phyloP scores from a whole-genome alignment of 805 yeast genomes.

The Komagataella phaffii region DNA sequence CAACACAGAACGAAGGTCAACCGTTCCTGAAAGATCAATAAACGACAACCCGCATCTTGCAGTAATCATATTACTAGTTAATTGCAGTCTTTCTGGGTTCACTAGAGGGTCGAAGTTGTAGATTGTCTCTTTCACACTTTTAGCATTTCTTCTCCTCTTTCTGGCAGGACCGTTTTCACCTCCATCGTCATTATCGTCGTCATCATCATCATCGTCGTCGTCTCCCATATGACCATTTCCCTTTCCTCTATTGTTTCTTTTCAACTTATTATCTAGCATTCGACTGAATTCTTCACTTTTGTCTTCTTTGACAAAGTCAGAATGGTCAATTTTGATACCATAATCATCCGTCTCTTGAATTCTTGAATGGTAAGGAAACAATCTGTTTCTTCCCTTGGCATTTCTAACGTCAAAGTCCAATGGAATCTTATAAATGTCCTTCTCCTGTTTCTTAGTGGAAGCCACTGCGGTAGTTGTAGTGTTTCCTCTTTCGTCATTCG shows the following conservation, averaged over 20 bases:
- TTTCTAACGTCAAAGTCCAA: slow-evolving; percentile 43
- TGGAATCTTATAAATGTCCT: slow-evolving; percentile 29
- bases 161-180: slow-evolving; percentile 13
- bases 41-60: slow-evolving; percentile 62
- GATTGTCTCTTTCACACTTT: slow-evolving; percentile 7
- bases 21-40: slow-evolving; percentile 74
- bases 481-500: slow-evolving; percentile 7
- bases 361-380: slow-evolving; percentile 64
- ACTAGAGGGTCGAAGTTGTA: slow-evolving; percentile 33
- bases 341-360: slow-evolving; percentile 70
- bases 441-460: slow-evolving; percentile 8
- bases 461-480: slow-evolving; percentile 5
- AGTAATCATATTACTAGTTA: slow-evolving; percentile 20
- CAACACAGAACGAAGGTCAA: slow-evolving; percentile 70
- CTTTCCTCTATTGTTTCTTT: slow-evolving; percentile 8
- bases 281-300: slow-evolving; percentile 23
- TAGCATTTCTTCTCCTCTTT: slow-evolving; percentile 9
- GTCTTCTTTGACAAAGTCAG: slow-evolving; percentile 45
- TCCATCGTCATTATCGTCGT: slow-evolving; percentile 16
- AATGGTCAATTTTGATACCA: slow-evolving; percentile 62
- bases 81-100: slow-evolving; percentile 34
- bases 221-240: slow-evolving; percentile 8
- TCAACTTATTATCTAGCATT: not conserved
- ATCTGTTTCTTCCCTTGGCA: slow-evolving; percentile 35
- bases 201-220: slow-evolving; percentile 8